Evolutionary conservation across 1,139 yeast genomes (phyloP), one percentile per base, ranked within the genome.

Genomic region (Zygosaccharomyces sapae): DNA sequence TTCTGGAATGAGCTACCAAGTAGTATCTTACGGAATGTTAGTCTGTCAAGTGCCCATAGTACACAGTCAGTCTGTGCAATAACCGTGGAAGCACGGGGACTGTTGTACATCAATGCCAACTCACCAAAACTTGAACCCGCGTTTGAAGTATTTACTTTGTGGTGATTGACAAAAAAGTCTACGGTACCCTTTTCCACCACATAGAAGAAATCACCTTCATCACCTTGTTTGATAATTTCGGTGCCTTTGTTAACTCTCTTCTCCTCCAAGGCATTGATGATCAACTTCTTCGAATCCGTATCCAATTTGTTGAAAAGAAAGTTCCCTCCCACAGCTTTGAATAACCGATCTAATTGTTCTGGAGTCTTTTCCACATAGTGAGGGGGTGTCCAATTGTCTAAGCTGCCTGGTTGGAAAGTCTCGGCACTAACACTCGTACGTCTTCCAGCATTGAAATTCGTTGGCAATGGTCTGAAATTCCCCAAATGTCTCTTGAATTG

Each of bases 31-130:
- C 97, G 83, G 75, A 92, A 92, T 0, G 97, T 90, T 61, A 86
- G 73, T 63, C 98, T 81, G 69, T 92, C 98, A 59, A 92, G 76
- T 1, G 96, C 95, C 97, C 97, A 92, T 45, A 90, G 76, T 30
- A 78, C 79, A 60, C 83, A 78, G 55, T 81, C 85, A 7, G 82
- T 71, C 29, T 80, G 76, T 7, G 97, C 95, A 18, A 76, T 63
- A 1, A 88, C 97, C 1, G 97, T 89, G 13, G 97, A 98, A 5
- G 97, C 98, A 69, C 98, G 81, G 51, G 97, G 97, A 18, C 97
- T 83, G 69, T 92, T 92, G 72, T 92, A 92, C 96, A 92, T 89
- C 60, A 92, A 77, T 1, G 98, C 98, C 62, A 92, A 77, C 68
- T 92, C 98, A 61, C 98, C 98, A 70, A 92, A 92, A 39, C 95